Conservation (phyloP, 78 protist species). For the Dictyostelium intermedium region DNA sequence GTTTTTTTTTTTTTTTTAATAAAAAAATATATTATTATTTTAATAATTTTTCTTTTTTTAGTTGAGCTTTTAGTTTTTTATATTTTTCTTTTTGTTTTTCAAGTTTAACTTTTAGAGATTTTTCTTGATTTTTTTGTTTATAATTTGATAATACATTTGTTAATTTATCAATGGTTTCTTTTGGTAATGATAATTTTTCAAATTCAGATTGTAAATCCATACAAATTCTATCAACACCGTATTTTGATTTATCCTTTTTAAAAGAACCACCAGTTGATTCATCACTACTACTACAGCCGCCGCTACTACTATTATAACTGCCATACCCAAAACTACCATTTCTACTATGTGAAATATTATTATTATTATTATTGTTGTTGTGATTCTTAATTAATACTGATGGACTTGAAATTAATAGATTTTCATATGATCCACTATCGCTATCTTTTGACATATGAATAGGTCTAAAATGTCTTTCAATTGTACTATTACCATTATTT, state of each 20-base stretch:
- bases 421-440: neutral
- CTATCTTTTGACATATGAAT: conserved; percentile 1
- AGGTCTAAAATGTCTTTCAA: conserved; percentile 2
- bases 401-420: neutral
- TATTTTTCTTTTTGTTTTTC: conserved; percentile 73
- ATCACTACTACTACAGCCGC: conserved; percentile 18
- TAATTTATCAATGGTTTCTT: conserved; percentile 42
- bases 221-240: conserved; percentile 65
- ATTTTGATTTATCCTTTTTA: conserved; percentile 63
- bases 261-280: neutral
- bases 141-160: neutral
- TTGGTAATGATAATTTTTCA: conserved; percentile 32
- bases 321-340: neutral
- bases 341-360: neutral
- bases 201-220: conserved; percentile 35
- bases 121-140: conserved; percentile 60
- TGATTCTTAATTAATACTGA: neutral
- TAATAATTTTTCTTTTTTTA: conserved; percentile 25
- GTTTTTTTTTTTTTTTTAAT: no score
- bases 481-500: neutral
- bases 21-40: no score
- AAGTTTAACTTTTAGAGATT: conserved; percentile 32
- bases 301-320: neutral
- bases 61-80: conserved; percentile 38
- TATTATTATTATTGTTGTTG: neutral